Base-by-base conservation (phyloP, 1,284 basidiomycete genomes). In the Trichosporon inkin region DNA sequence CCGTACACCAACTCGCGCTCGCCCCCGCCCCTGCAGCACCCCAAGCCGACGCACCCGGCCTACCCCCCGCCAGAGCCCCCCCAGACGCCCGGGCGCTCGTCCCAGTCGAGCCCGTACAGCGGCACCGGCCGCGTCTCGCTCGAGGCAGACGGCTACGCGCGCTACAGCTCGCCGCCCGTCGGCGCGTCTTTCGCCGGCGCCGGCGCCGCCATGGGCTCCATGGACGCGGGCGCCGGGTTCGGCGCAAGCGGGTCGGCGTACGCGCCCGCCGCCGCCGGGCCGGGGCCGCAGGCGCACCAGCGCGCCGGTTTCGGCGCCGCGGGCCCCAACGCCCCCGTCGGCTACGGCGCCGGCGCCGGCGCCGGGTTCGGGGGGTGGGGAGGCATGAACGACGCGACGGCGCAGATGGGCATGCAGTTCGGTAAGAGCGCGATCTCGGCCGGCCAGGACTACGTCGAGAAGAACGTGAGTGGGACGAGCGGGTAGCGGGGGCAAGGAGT, bases 321-420 rank as follows among this genome's bases (percentile, higher is more conserved):
- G 10, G 61, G 61, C 1, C 62, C 56, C 7, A 57, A 63, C 54
- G 55, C 63, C 34, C 57, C 63, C 8, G 55, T 64, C 39, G 63
- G 63, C 1, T 64, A 64, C 19, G 56, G 52, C 36, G 39, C 32
- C 17, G n/a, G 37, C 16, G n/a, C 40, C 5, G 55, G 52, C 6
- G 20, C 65, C 49, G 66, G 60, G 10, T 73, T 69, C 61, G 69
- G 65, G 2, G 58, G 51, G 8, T 75, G 75, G 69, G 63, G 66
- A 10, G 72, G 71, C 0, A 84, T 98, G 78, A 89, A 97, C 75
- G 90, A 93, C 73, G 87, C 92, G 3, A 98, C 96, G 2, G 89
- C 95, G 0, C 90, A 96, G 78, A 89, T 99, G 79, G 92, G 95
- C 34, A 89, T 99, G 83, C 95, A 98, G 77, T 86, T 99, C 49